Evolutionary conservation across 2,329 filamentous ascomycete genomes (phyloP), one percentile per base, ranked within the genome.

Genomic region (Plenodomus biglobosus): DNA sequence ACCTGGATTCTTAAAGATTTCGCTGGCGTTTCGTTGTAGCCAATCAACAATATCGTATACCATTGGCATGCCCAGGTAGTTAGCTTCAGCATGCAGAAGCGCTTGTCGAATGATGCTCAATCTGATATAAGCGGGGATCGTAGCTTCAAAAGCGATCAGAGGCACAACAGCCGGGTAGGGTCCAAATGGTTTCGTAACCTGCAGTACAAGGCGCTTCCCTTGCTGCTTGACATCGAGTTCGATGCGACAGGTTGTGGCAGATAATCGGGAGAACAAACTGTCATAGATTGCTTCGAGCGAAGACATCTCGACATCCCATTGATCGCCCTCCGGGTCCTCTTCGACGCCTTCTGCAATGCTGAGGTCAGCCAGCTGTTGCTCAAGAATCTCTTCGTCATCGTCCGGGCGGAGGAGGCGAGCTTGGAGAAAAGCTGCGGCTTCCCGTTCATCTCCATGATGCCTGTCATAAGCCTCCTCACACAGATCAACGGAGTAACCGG

Each of bases 11-110:
- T 92, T 85, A 44, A 96, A 86, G 47, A 97, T 89, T n/a, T 74
- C 74, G 48, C 90, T 86, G 53, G 95, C 84, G 57, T 91, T 86
- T 55, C 88, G 84, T 68, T 97, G 92, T 3, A 97, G 75, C 92
- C 92, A 97, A 72, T 96, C 92, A 43, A 92, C 81, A 11, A 95
- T 80, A 56, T 89, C 89, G 72, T 92, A 97, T 11, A 96, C 82
- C 87, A 95, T 96, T 34, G 90, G 88, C 65, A 95, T 90, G 19
- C 90, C 92, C 13, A 86, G 75, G 22, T 95, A 79, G 21, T 85
- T 84, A 41, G 85, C 80, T 41, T 83, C 76, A 2, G 91, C 85
- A 65, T 92, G 85, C 3, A 82, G 77, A 4, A 96, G 76, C 1
- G 86, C 85, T 70, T 88, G 85, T 59, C 89, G 86, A 61, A 94